These are phyloP conservation scores for Austroboletus novae-zelandiae DNA, from an alignment of 1,284 basidiomycete species.

Conservation along the genomic window DNA sequence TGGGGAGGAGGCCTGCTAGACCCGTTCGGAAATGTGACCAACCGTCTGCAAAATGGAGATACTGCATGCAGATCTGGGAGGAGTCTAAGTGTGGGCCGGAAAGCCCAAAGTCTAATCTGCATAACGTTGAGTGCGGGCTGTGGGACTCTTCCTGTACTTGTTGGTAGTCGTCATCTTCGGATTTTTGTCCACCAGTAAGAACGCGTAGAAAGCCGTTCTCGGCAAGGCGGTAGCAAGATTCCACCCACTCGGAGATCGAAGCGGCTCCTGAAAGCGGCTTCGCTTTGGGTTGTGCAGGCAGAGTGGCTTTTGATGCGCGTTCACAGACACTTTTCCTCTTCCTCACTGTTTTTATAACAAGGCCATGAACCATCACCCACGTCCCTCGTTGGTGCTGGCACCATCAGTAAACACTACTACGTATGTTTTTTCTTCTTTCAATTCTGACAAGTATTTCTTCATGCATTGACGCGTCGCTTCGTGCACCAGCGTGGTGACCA, in stretches of 20 bases:
- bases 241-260: conserved; percentile 26
- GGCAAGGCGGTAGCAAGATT: conserved; percentile 20
- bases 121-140: no score
- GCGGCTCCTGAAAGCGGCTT: conserved; percentile 26
- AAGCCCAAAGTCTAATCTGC: no score
- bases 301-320: conserved; percentile 36
- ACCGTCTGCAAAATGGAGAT: no score
- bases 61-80: no score
- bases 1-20: no score
- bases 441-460: conserved; percentile 1
- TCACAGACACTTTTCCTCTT: conserved; percentile 20
- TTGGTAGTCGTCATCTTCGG: no score
- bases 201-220: conserved; percentile 1
- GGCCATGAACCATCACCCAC: conserved; percentile 54
- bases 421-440: conserved; percentile 43
- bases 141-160: no score
- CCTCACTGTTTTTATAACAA: conserved; percentile 21
- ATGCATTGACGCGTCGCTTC: conserved; percentile 28
- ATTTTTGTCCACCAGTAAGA: not conserved
- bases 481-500: conserved; percentile 71
- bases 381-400: conserved; percentile 64
- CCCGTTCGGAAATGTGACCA: no score
- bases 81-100: no score
- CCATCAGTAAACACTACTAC: conserved; percentile 77
- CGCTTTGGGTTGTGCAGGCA: conserved; percentile 32